Evolutionary conservation across 139 green algal genomes (phyloP).

Genomic region (Chlorella sp.): DNA sequence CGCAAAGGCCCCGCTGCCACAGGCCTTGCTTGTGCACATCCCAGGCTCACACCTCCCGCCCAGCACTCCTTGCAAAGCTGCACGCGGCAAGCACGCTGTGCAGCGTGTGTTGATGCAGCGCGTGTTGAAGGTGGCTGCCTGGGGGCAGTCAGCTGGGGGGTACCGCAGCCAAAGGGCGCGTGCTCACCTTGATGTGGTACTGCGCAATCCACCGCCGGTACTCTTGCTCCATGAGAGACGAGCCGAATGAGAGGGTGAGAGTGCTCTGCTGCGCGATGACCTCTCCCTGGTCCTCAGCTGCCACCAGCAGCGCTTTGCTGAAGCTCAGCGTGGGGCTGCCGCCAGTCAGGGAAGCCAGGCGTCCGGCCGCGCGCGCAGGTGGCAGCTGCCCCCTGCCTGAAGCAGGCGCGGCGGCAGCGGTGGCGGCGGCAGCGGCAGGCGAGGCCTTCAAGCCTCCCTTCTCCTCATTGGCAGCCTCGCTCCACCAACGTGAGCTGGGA

Average conservation of each 20-base stretch:
- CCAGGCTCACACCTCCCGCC: too few relatives aligned
- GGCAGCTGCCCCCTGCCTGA: neutral
- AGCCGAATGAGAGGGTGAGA: conserved; percentile 7
- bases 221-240: conserved; percentile 9
- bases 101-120: too few relatives aligned
- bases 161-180: neutral
- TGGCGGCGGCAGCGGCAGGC: neutral
- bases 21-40: too few relatives aligned
- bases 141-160: too few relatives aligned
- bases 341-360: neutral
- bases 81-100: too few relatives aligned
- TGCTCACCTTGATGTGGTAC: conserved; percentile 10
- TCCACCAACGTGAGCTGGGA: neutral
- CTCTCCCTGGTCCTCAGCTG: neutral
- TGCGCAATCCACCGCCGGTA: conserved; percentile 5
- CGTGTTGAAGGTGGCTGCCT: too few relatives aligned
- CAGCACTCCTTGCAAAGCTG: too few relatives aligned
- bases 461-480: neutral
- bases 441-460: neutral
- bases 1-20: too few relatives aligned
- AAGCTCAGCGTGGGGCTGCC: neutral
- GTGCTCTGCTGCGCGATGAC: neutral
- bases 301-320: conserved; percentile 8
- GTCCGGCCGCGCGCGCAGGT: neutral
- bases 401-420: neutral